Conservation (phyloP, 177 flowering plant genomes). For the Vitis hybrid region DNA sequence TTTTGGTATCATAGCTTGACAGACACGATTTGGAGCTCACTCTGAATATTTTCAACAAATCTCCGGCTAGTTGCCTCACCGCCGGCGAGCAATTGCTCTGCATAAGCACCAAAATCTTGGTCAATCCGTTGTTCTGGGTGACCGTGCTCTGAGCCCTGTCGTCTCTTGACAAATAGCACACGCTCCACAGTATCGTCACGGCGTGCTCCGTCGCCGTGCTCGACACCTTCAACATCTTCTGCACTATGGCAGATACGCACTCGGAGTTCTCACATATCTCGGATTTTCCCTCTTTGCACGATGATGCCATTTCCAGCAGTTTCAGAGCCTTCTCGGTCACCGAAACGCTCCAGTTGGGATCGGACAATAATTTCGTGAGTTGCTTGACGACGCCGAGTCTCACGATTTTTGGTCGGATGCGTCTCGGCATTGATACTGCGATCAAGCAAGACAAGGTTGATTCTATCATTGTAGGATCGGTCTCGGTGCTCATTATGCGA, state of each 20-base stretch:
- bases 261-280: conserved; percentile 46
- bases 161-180: conserved; percentile 61
- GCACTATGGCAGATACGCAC: conserved; percentile 46
- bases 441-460: conserved; percentile 38
- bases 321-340: conserved; percentile 47
- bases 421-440: conserved; percentile 35
- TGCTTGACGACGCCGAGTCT: conserved; percentile 32
- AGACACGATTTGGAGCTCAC: conserved; percentile 57
- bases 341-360: conserved; percentile 22
- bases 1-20: conserved; percentile 71
- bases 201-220: conserved; percentile 68
- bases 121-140: conserved; percentile 54
- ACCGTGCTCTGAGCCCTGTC: conserved; percentile 55
- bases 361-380: conserved; percentile 26
- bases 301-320: conserved; percentile 54
- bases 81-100: conserved; percentile 79
- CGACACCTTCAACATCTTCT: conserved; percentile 67
- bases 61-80: conserved; percentile 67
- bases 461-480: conserved; percentile 26
- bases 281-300: conserved; percentile 61
- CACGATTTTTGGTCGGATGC: conserved; percentile 35
- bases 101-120: conserved; percentile 74
- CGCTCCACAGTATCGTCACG: conserved; percentile 73
- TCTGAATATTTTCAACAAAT: conserved; percentile 66
- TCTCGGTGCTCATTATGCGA: conserved; percentile 12